A percentile compares a stretch with the other conserved stretches of the same genome.
Conservation (phyloP, 306 rosid genomes). For the Crotalaria pallida region DNA sequence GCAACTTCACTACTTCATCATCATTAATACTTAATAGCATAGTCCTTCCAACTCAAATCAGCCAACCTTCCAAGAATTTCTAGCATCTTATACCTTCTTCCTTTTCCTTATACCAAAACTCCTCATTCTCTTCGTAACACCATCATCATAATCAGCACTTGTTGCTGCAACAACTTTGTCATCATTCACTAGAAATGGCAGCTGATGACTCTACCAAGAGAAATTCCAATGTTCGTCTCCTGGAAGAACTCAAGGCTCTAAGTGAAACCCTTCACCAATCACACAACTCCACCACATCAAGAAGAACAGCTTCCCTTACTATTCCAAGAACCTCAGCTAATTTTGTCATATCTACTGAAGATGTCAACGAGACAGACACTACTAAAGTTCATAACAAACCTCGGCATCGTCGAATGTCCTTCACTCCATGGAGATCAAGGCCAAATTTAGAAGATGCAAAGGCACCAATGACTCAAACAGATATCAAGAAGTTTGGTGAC, state of each 20-base stretch:
- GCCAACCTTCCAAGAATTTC: neutral
- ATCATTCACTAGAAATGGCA: slow-evolving; percentile 40
- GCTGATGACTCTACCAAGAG: slow-evolving; percentile 30
- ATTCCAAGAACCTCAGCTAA: slow-evolving; percentile 67
- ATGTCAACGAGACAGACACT: slow-evolving; percentile 22
- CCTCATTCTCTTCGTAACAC: neutral
- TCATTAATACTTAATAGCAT: slow-evolving; percentile 26
- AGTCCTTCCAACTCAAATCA: slow-evolving; percentile 27
- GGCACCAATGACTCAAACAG: slow-evolving; percentile 16
- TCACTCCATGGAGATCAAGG: slow-evolving; percentile 89
- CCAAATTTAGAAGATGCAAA: slow-evolving; percentile 38
- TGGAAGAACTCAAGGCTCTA: slow-evolving; percentile 77
- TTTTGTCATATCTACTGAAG: slow-evolving; percentile 36
- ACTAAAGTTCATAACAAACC: slow-evolving; percentile 24
- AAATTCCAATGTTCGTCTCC: slow-evolving; percentile 59
- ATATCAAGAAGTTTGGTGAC: slow-evolving; percentile 30
- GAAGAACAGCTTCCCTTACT: slow-evolving; percentile 93
- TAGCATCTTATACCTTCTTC: no score
- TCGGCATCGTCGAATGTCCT: slow-evolving; percentile 66
- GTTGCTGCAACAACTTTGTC: neutral
- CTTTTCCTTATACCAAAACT: neutral
- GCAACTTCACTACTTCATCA: slow-evolving; percentile 19
- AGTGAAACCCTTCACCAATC: slow-evolving; percentile 72
- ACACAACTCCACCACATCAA: slow-evolving; percentile 42
- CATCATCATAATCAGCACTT: slow-evolving; percentile 1